Evolutionary conservation across 192 early-diverging fungal species (phyloP).

Genomic region (Podila epicladia): DNA sequence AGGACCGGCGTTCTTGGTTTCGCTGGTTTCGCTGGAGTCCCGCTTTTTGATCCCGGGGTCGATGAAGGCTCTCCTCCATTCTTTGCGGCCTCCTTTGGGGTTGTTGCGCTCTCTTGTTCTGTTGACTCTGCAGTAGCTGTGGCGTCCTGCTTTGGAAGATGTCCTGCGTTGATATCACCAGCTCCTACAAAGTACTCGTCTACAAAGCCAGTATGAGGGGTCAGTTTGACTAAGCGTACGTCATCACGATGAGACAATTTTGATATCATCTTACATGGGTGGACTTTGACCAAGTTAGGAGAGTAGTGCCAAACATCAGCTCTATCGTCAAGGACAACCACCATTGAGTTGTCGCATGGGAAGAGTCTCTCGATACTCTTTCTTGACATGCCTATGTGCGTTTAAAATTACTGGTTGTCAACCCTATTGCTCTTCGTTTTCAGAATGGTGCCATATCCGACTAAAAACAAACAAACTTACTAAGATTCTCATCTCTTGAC

Average conservation of each 20-base stretch:
- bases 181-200: conserved; percentile 94
- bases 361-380: conserved; percentile 91
- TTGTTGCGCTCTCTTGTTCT: not conserved
- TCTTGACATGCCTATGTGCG: conserved; percentile 65
- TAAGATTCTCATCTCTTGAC: conserved; percentile 91
- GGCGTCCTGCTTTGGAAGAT: conserved; percentile 57
- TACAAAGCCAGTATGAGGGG: conserved; percentile 22
- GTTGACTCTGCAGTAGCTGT: conserved; percentile 2
- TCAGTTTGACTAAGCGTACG: too few relatives aligned
- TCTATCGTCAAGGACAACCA: conserved; percentile 95
- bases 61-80: conserved; percentile 26
- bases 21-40: not conserved
- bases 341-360: conserved; percentile 96
- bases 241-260: too few relatives aligned
- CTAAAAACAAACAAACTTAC: conserved; percentile 49
- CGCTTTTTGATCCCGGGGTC: not conserved
- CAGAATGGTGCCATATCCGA: not conserved
- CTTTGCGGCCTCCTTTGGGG: conserved; percentile 19
- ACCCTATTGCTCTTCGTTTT: not conserved
- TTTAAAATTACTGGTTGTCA: not conserved
- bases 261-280: conserved; percentile 76
- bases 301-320: conserved; percentile 95
- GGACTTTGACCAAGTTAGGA: conserved; percentile 88
- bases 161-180: conserved; percentile 94
- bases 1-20: conserved; percentile 58